phyloP scores from a whole-genome alignment of 805 yeast genomes.

The Starmerella cellae region DNA sequence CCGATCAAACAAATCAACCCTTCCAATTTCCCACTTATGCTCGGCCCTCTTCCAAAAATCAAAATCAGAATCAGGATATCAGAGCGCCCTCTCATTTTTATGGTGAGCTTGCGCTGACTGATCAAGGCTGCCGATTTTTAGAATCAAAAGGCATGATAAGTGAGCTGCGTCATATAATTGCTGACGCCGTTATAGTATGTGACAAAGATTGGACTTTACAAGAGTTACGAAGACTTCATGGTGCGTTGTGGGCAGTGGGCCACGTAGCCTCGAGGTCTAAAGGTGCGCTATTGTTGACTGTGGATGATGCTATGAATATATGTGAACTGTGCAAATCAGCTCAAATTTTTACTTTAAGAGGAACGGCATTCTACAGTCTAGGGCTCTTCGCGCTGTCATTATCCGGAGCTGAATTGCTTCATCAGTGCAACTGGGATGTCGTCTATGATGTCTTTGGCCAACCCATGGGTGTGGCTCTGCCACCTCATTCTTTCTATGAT shows the following conservation, averaged over 20 bases:
- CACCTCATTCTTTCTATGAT: conserved; percentile 11
- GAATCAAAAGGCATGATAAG: conserved; percentile 34
- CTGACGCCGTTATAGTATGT: conserved; percentile 2
- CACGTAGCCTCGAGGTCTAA: conserved; percentile 58
- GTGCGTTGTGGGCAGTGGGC: conserved; percentile 79
- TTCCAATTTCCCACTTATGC: conserved; percentile 13
- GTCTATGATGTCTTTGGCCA: conserved; percentile 26
- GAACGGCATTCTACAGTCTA: conserved; percentile 62
- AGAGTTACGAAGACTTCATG: conserved; percentile 41
- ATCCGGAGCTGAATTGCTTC: conserved; percentile 75
- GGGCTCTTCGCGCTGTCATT: conserved; percentile 60
- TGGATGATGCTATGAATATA: conserved; percentile 37
- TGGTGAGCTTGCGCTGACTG: conserved; percentile 65
- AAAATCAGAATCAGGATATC: not conserved
- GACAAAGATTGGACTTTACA: conserved; percentile 19
- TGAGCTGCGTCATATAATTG: conserved; percentile 15
- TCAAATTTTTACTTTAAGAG: conserved; percentile 48
- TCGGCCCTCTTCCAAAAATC: conserved; percentile 5
- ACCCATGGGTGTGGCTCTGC: conserved; percentile 19
- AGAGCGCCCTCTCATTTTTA: conserved; percentile 54
- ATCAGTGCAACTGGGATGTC: conserved; percentile 64
- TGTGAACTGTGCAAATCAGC: conserved; percentile 38
- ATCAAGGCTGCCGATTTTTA: conserved; percentile 59
- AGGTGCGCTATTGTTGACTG: conserved; percentile 47
- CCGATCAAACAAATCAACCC: conserved; percentile 1